phyloP scores from a whole-genome alignment of 495 filamentous ascomycete species.

The Neurospora sp. region DNA sequence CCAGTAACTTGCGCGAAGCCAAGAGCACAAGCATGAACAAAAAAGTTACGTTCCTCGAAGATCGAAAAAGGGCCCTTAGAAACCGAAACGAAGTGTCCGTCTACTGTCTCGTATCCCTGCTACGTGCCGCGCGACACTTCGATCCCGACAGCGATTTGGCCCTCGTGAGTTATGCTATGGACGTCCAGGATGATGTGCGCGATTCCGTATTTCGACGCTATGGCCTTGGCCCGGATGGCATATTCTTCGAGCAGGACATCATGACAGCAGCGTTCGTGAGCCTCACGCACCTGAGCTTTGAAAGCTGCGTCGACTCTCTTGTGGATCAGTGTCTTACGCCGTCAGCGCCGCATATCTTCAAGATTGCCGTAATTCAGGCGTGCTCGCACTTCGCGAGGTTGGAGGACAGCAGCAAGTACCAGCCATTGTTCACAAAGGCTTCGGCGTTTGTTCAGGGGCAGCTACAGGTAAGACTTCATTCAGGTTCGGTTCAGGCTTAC shows the following conservation, averaged over 20 bases:
- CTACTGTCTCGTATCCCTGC: constrained; percentile 49
- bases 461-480: constrained; percentile 33
- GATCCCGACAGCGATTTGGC: constrained; percentile 48
- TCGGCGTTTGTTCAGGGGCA: constrained; percentile 46
- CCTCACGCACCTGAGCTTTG: constrained; percentile 47
- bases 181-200: constrained; percentile 54
- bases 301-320: constrained; percentile 43
- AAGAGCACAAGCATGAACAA: constrained; percentile 49
- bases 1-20: constrained; percentile 49
- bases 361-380: constrained; percentile 48
- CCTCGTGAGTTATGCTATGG: constrained; percentile 52
- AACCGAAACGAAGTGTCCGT: constrained; percentile 49
- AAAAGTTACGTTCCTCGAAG: constrained; percentile 52
- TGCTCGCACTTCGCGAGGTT: constrained; percentile 46
- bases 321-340: constrained; percentile 43
- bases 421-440: constrained; percentile 40
- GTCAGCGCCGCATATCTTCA: constrained; percentile 47
- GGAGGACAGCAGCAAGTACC: constrained; percentile 38
- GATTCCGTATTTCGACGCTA: constrained; percentile 52
- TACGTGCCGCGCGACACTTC: constrained; percentile 51
- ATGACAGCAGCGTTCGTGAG: constrained; percentile 58
- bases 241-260: constrained; percentile 45
- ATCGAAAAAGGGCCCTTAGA: constrained; percentile 46
- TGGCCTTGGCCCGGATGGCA: constrained; percentile 32
- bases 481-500: not conserved